Evolutionary conservation across 768 basidiomycete species (phyloP).

Genomic region (Strobilomyces confusus): DNA sequence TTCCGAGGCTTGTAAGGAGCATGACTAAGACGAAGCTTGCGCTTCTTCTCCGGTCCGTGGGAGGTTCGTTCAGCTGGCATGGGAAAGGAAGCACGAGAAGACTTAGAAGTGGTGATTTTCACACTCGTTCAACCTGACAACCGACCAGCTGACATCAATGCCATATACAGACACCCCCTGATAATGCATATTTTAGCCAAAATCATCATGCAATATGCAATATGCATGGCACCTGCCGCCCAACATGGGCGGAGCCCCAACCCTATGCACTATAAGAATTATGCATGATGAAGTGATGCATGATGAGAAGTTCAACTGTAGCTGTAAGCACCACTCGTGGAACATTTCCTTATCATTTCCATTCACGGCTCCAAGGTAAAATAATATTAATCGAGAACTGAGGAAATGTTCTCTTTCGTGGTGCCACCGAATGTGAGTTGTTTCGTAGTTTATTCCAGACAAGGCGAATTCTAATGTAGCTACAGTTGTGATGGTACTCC

Average conservation of each 20-base stretch:
- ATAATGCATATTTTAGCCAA: too few species aligned
- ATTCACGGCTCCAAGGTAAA: slow-evolving; percentile 1
- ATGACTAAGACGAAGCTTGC: neutral
- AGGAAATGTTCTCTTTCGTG: neutral
- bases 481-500: neutral
- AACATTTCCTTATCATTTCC: neutral
- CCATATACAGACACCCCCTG: too few species aligned
- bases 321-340: neutral
- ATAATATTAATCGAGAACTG: neutral
- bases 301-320: too few species aligned
- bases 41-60: neutral
- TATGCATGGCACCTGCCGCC: too few species aligned
- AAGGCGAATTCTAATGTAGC: too few species aligned
- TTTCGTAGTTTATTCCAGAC: neutral
- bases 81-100: neutral
- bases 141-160: too few species aligned
- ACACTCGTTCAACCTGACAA: too few species aligned
- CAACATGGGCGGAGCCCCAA: too few species aligned
- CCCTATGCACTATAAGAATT: too few species aligned
- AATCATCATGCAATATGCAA: too few species aligned
- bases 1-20: neutral
- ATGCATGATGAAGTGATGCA: too few species aligned
- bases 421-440: neutral
- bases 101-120: too few species aligned
- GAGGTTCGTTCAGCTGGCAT: neutral